Evolutionary conservation across 2,329 filamentous ascomycete genomes (phyloP), one percentile per base, ranked within the genome.

Genomic region (Fusarium hainanense): DNA sequence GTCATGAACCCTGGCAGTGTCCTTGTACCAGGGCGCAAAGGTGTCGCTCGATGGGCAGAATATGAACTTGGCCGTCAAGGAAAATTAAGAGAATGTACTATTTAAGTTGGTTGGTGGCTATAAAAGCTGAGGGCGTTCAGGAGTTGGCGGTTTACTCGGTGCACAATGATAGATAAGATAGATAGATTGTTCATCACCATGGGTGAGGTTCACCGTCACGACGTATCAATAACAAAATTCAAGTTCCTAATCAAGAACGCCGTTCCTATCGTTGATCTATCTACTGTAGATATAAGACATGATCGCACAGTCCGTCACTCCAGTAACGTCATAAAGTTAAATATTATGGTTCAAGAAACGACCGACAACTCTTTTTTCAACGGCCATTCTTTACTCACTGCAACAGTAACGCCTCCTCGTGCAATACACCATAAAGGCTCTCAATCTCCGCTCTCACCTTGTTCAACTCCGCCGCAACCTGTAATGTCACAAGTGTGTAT

Each of bases 1-100:
- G 94, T 98, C 34, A 90, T 99, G 87, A 99, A 99, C 78, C 94
- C 96, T 0, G 93, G 94, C 8, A 85, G 87, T 50, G 80, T 99
- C 51, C 85, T 97, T 25, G 89, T 93, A 0, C 83, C 88, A 1
- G 91, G 90, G 1, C 85, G 90, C 55, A 87, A 89, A 68, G 89
- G 90, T 6, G 88, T 90, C 9, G 92, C 89, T 8, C 86, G 90
- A 67, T 98, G 96, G 95, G 85, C 95, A 2, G 96, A 98, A 82
- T 98, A 95, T 82, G 92, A 92, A 79, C 79, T 93, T 44, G 85
- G 88, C 27, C 86, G 83, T 51, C 84, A 86, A 58, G 92, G 91
- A 2, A 86, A 78, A 74, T 78, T 92, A 13, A 88, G 85, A 77
- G 90, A 93, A 78, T 87, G 88, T 71, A 81, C 85, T 42, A 88